Evolutionary conservation across 1,284 basidiomycete species (phyloP), one percentile per base, ranked within the genome.

Genomic region (Rhodotorula glutinis): DNA sequence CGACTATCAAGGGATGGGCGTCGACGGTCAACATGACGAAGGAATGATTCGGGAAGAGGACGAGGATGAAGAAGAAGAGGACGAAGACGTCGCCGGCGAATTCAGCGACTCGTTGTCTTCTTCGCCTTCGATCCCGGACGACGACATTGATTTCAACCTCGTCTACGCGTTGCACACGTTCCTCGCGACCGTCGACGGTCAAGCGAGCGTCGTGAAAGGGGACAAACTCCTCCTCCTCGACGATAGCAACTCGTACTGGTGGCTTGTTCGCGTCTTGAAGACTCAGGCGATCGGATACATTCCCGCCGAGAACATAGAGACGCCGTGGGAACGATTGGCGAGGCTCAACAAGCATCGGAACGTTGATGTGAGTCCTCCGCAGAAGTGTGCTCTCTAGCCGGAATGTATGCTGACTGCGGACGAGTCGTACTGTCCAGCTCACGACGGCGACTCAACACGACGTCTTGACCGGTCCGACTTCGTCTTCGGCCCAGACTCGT

Each of bases 211-310:
- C 70, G 91, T 94, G 79, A 95, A 95, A 79, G 93, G 93, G 47
- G 93, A 97, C 82, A 91, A 89, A 70, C 84, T 97, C 46, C 88
- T 92, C 76, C 82, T 97, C 53, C 90, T 96, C 84, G 93, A 97
- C 80, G 93, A 97, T 78, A 91, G 88, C 68, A 96, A 97, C 80
- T 92, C 90, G 79, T 97, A 96, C 80, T 96, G 93, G 93, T 96
- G 93, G 93, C 87, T 96, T 58, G 92, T 97, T 23, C 86, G 92
- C 61, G 93, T 96, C 8, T 85, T 97, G 75, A 98, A 94, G 82
- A 97, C 91, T 4, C 92, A 98, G 79, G 94, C 97, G 76, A 92
- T 99, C n/a, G 95, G 95, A 2, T 98, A 98, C 79, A 98, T 99
- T 61, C 95, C 95, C 23, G 95, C 95, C 0, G 95, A 99, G 81